A percentile compares a stretch with the other conserved stretches of the same genome.
These are phyloP conservation scores for Fonsecaea nubica DNA, from an alignment of 2,329 filamentous ascomycete species.

Conservation along the genomic window DNA sequence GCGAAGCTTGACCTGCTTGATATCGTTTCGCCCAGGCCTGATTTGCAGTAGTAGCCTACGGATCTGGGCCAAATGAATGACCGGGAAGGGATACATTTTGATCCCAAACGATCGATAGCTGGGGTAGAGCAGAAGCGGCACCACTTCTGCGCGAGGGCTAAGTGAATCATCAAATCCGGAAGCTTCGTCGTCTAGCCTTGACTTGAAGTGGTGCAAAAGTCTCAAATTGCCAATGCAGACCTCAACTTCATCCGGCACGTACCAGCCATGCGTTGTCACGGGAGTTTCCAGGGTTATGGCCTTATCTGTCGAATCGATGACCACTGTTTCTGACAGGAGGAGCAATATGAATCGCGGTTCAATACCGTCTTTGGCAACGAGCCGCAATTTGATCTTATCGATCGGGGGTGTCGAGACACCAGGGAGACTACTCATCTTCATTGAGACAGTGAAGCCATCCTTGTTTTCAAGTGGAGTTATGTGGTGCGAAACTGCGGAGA, in stretches of 20 bases:
- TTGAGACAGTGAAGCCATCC: conserved; percentile 75
- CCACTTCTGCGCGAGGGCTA: conserved; percentile 9
- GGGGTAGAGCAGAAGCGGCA: conserved; percentile 37
- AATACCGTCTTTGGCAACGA: conserved; percentile 28
- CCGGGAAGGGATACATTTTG: conserved; percentile 68
- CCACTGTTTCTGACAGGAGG: conserved; percentile 59
- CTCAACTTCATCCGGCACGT: conserved; percentile 31
- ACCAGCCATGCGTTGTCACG: conserved; percentile 37
- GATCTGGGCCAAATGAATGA: conserved; percentile 79
- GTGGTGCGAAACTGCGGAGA: conserved; percentile 70
- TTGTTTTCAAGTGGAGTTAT: conserved; percentile 72
- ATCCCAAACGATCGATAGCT: conserved; percentile 43
- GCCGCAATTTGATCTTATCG: conserved; percentile 27
- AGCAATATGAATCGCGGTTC: conserved; percentile 61
- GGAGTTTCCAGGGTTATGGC: conserved; percentile 43
- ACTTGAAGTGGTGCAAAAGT: conserved; percentile 33
- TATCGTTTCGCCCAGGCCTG: conserved; percentile 26
- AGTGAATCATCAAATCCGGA: conserved; percentile 9
- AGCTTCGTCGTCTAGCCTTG: conserved; percentile 17
- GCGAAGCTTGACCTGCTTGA: conserved; percentile 65
- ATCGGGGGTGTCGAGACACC: conserved; percentile 21
- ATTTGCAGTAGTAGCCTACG: conserved; percentile 78
- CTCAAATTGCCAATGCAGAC: conserved; percentile 35
- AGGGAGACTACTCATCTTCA: conserved; percentile 49
- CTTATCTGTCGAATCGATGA: conserved; percentile 62